These are phyloP conservation scores for Speleostelium caveatum DNA, from an alignment of 78 protist species.

Conservation along the genomic window DNA sequence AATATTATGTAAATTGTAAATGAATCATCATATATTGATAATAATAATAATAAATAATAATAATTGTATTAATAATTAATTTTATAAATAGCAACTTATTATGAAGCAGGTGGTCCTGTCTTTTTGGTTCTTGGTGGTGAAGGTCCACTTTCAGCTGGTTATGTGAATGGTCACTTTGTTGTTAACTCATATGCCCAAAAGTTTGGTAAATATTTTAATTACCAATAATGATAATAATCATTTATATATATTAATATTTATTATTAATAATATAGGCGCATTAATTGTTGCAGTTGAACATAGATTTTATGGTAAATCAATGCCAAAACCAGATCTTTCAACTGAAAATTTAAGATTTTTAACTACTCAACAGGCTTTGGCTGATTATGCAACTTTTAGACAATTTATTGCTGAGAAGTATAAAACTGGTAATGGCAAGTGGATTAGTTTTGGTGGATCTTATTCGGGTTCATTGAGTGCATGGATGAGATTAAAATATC, in stretches of 20 bases:
- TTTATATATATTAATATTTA: too few species aligned
- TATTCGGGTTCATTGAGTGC: slow-evolving; percentile 83
- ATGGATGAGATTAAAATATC: slow-evolving; percentile 77
- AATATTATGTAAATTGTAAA: slow-evolving; percentile 11
- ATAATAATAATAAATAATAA: too few species aligned
- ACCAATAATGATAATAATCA: too few species aligned
- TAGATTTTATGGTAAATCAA: slow-evolving; percentile 30
- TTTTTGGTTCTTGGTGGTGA: background rate
- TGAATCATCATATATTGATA: slow-evolving; percentile 12
- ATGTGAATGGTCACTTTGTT: background rate
- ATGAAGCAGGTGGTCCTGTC: background rate
- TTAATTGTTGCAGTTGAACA: slow-evolving; percentile 52
- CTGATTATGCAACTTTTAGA: slow-evolving; percentile 65
- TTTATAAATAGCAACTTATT: background rate
- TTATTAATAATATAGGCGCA: too few species aligned
- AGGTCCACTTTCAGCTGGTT: background rate
- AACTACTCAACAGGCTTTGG: slow-evolving; percentile 65
- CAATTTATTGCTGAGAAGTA: slow-evolving; percentile 12
- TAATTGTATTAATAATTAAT: too few species aligned
- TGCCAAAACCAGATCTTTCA: slow-evolving; percentile 53
- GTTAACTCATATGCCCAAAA: background rate
- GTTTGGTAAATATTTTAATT: too few species aligned
- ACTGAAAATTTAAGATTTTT: slow-evolving; percentile 54
- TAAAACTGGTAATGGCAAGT: slow-evolving; percentile 13
- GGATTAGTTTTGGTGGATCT: slow-evolving; percentile 83